phyloP scores from a whole-genome alignment of 148 eudicot species.

The Arctostaphylos glauca region DNA sequence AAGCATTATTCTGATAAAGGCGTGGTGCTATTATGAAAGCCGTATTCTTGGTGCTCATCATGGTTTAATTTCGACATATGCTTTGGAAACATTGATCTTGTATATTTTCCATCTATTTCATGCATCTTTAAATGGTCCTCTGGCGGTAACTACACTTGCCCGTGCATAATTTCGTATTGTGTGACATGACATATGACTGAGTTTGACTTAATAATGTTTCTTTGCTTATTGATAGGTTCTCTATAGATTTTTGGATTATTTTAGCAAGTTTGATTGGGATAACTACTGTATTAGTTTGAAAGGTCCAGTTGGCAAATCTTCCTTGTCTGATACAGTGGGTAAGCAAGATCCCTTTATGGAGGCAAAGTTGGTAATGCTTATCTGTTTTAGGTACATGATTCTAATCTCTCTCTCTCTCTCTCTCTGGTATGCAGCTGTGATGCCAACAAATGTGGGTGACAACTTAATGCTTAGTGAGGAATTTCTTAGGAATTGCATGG shows the following conservation, averaged over 20 bases:
- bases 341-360: conserved; percentile 16
- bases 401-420: neutral
- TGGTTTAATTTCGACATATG: conserved; percentile 69
- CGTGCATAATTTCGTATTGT: neutral
- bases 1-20: conserved; percentile 55
- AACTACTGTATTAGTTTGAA: conserved; percentile 59
- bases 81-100: conserved; percentile 54
- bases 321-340: conserved; percentile 53
- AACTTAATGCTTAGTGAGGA: conserved; percentile 38
- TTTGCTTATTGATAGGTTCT: conserved; percentile 41
- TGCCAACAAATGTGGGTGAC: conserved; percentile 22
- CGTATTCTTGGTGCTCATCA: conserved; percentile 70
- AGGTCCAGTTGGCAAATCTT: conserved; percentile 53
- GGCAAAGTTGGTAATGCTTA: neutral
- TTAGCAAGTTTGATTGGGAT: conserved; percentile 64
- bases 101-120: conserved; percentile 54
- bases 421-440: conserved; percentile 35
- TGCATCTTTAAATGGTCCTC: conserved; percentile 54
- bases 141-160: conserved; percentile 35
- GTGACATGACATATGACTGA: neutral
- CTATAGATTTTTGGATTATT: conserved; percentile 55
- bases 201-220: conserved; percentile 7
- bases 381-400: neutral
- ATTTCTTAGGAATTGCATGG: conserved; percentile 41
- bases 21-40: conserved; percentile 78